Percentiles rank a stretch among this genome's conserved stretches.
phyloP scores from a whole-genome alignment of 805 yeast species.

The Dipodascus albidus region DNA sequence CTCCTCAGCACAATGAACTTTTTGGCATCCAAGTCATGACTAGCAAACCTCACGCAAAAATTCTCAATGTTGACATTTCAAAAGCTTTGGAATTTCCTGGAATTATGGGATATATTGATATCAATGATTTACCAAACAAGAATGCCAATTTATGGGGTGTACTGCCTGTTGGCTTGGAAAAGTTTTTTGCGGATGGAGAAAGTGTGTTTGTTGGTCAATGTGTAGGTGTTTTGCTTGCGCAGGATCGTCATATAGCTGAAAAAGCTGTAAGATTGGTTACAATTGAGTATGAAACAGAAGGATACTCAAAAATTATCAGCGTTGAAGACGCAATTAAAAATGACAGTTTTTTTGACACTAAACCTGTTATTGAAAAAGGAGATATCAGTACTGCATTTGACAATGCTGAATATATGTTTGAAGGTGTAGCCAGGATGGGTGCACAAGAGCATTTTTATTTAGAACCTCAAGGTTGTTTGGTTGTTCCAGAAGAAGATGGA shows the following conservation, averaged over 20 bases:
- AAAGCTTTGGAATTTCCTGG: constrained; percentile 30
- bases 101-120: constrained; percentile 34
- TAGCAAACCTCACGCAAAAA: constrained; percentile 32
- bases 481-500: constrained; percentile 36
- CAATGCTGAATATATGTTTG: constrained; percentile 25
- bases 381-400: constrained; percentile 30
- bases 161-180: constrained; percentile 31
- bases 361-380: constrained; percentile 28
- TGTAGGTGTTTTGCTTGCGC: constrained; percentile 33
- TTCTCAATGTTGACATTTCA: constrained; percentile 30
- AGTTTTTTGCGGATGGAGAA: constrained; percentile 33
- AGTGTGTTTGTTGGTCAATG: constrained; percentile 34
- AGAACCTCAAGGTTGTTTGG: constrained; percentile 35
- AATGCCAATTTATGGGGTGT: constrained; percentile 35
- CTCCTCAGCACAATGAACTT: constrained; percentile 31
- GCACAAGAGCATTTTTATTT: constrained; percentile 41
- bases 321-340: constrained; percentile 34
- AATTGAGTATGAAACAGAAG: constrained; percentile 32
- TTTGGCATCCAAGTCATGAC: constrained; percentile 36
- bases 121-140: constrained; percentile 28
- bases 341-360: constrained; percentile 30
- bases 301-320: constrained; percentile 24
- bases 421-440: constrained; percentile 31
- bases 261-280: constrained; percentile 32
- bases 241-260: constrained; percentile 29